A percentile compares a stretch with the other conserved stretches of the same genome.
Conservation (phyloP, 2,329 filamentous ascomycete genomes). For the Epicoccum nigrum region DNA sequence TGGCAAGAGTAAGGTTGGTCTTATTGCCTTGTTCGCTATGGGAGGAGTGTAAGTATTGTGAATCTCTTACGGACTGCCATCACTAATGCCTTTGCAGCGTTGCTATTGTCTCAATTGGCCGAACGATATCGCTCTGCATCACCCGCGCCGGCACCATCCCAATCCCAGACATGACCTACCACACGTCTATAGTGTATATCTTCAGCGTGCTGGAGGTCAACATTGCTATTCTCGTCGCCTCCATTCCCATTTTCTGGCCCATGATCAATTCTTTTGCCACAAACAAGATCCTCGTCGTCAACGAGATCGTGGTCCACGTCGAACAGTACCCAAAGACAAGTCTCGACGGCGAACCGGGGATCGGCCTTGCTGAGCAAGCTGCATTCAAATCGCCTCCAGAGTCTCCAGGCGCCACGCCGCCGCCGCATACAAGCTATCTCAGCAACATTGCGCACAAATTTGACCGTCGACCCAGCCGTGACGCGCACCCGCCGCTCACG, state of each 20-base stretch:
- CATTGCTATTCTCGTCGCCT: conserved; percentile 46
- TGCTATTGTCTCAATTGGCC: conserved; percentile 35
- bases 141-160: conserved; percentile 42
- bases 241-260: conserved; percentile 50
- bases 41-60: conserved; percentile 40
- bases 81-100: conserved; percentile 28
- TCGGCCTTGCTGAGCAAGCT: conserved; percentile 24
- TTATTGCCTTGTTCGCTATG: conserved; percentile 40
- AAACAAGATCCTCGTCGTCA: conserved; percentile 48
- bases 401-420: not conserved
- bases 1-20: conserved; percentile 36
- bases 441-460: conserved; percentile 10
- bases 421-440: conserved; percentile 21
- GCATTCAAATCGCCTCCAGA: conserved; percentile 13
- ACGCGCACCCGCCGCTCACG: conserved; percentile 13
- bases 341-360: conserved; percentile 21
- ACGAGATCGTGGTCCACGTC: conserved; percentile 46
- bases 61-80: not conserved
- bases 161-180: conserved; percentile 38
- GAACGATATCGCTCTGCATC: conserved; percentile 36
- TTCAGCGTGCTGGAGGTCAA: conserved; percentile 48
- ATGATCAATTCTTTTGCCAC: conserved; percentile 36
- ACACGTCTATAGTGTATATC: conserved; percentile 40
- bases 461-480: conserved; percentile 14
- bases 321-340: conserved; percentile 28